Conservation (phyloP, 2,329 filamentous ascomycete genomes). For the Claviceps cyperi region DNA sequence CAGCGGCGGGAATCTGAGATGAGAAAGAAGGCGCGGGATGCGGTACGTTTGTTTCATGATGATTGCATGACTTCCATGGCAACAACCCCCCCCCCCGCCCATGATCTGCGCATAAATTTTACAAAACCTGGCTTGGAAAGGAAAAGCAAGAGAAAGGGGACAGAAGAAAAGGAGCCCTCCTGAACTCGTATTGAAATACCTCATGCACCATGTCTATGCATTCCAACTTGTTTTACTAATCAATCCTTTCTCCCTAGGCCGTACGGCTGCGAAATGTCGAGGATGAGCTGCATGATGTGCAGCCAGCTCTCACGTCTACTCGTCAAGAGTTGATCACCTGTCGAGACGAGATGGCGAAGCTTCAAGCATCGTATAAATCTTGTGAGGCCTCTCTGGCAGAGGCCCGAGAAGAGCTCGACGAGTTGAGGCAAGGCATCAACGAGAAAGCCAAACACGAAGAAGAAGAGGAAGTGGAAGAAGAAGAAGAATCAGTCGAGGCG, state of each 20-base stretch:
- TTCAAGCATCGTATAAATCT: slow-evolving; percentile 52
- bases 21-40: slow-evolving; percentile 76
- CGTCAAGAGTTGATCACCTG: slow-evolving; percentile 49
- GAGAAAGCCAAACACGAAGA: background rate
- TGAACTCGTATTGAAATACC: no score
- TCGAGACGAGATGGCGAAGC: slow-evolving; percentile 41
- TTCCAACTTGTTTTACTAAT: no score
- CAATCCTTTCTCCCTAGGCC: slow-evolving; percentile 30
- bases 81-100: no score
- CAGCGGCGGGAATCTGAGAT: slow-evolving; percentile 72
- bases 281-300: slow-evolving; percentile 65
- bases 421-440: slow-evolving; percentile 22
- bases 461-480: background rate
- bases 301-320: slow-evolving; percentile 46
- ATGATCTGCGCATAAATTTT: no score
- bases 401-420: slow-evolving; percentile 33
- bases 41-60: slow-evolving; percentile 36
- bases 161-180: no score
- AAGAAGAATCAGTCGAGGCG: slow-evolving; percentile 21
- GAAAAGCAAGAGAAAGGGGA: background rate
- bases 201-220: no score
- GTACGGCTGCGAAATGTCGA: slow-evolving; percentile 52
- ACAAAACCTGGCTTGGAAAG: background rate
- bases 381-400: slow-evolving; percentile 51
- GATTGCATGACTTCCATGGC: background rate